Evolutionary conservation across 1,284 basidiomycete genomes (phyloP), one percentile per base, ranked within the genome.

Genomic region (Irpex sp.): DNA sequence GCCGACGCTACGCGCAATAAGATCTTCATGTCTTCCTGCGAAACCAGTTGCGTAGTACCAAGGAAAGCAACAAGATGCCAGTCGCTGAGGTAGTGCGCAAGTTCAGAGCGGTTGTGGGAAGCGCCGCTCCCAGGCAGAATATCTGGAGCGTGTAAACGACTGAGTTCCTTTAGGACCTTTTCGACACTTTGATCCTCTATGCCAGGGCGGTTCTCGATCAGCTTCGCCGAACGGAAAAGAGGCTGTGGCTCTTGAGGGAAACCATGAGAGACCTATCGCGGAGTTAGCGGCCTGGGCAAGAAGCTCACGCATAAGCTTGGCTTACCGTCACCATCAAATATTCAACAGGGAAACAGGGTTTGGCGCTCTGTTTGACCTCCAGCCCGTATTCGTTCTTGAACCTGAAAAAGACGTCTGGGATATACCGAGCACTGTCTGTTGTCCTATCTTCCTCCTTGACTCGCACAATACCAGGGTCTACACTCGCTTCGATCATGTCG

Each of bases 401-500:
- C n/a, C 93, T 87, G 79, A 93, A 99, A 75, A 99, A 99, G 5
- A 99, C 97, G 72, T 99, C 97, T 0, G 97, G 97, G n/a, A 99
- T 89, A 74, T 99, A 99, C 73, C 96, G 82, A 63, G 91, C 85
- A 16, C 82, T 78, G 58, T 83, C 86, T 60, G 87, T 82, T 23
- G 75, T 81, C 58, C 87, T 77, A 67, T 90, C 90, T 67, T 96
- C 87, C 67, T 93, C 90, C 73, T 93, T 93, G 16, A 96, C 89
- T 10, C 91, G 83, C 55, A 96, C 87, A 54, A 89, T 88, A 1
- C 92, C 91, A 1, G 97, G 96, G 71, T 98, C 95, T 7, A 99
- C 94, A 66, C 92, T 96, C 7, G 97, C 91, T 76, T 99, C 96
- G 58, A 98, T 94, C 87, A 99, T 96, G 72, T 98, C 96, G 4